A percentile compares a stretch with the other conserved stretches of the same genome.
Evolutionary conservation across 2,329 filamentous ascomycete species (phyloP).

Genomic region (Arachnopeziza araneosa): DNA sequence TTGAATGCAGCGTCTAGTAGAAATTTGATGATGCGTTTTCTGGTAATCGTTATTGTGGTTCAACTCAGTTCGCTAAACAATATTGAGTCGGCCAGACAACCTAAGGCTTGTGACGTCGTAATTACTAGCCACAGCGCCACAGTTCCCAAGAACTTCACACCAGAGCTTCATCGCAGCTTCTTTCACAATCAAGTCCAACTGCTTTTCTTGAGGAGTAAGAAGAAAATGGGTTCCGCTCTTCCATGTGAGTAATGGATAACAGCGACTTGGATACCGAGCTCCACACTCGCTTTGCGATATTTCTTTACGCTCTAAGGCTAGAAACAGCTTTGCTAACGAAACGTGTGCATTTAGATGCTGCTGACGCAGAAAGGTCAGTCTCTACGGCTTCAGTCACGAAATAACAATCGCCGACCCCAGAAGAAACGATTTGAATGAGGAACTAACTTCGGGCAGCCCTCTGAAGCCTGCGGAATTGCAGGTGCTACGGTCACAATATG

Average conservation of each 20-base stretch:
- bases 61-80: not conserved
- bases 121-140: slow-evolving; percentile 9
- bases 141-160: not conserved
- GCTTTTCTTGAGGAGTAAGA: not conserved
- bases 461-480: slow-evolving; percentile 88
- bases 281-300: slow-evolving; percentile 21
- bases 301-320: slow-evolving; percentile 20
- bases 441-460: slow-evolving; percentile 49
- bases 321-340: slow-evolving; percentile 28
- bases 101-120: not conserved
- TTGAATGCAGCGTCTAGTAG: not conserved
- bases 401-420: not conserved
- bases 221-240: slow-evolving; percentile 28
- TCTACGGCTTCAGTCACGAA: not conserved
- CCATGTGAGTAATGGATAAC: slow-evolving; percentile 32
- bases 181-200: slow-evolving; percentile 1
- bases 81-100: not conserved
- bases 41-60: not conserved
- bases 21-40: not conserved
- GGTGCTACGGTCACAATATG: slow-evolving; percentile 88
- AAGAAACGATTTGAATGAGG: not conserved
- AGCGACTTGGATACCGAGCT: slow-evolving; percentile 22
- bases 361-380: slow-evolving; percentile 86
- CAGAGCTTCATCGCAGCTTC: slow-evolving; percentile 6
- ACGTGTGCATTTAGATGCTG: slow-evolving; percentile 64